Evolutionary conservation across 2,329 filamentous ascomycete species (phyloP).

Genomic region (Chaetothyriales sp.): DNA sequence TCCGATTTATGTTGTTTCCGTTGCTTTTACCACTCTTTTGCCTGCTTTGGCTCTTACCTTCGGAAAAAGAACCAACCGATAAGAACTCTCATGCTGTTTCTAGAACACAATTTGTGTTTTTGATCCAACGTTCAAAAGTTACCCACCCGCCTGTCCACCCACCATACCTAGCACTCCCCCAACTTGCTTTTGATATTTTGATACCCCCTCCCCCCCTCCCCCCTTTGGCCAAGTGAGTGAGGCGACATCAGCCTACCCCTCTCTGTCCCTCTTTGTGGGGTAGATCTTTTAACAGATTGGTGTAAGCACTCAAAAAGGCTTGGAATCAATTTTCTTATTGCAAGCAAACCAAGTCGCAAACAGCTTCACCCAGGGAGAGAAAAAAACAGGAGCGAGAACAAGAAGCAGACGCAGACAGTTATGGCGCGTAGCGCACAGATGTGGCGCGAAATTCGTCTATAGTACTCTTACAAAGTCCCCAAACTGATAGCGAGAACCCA

Average conservation of each 20-base stretch:
- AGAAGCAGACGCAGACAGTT: too few species aligned
- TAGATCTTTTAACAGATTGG: not conserved
- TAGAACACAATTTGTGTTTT: not conserved
- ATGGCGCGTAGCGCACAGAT: too few species aligned
- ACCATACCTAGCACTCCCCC: not conserved
- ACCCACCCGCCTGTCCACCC: too few species aligned
- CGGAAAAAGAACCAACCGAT: not conserved
- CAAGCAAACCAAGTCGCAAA: too few species aligned
- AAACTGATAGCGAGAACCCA: too few species aligned
- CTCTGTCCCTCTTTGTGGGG: not conserved
- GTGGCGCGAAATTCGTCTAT: too few species aligned
- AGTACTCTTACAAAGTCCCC: too few species aligned
- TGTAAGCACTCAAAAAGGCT: not conserved
- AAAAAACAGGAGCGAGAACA: too few species aligned
- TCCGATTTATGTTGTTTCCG: not conserved
- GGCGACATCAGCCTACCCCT: not conserved
- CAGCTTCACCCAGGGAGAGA: too few species aligned
- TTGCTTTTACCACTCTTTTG: not conserved
- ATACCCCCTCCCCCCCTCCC: too few species aligned
- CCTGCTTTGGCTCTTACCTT: not conserved
- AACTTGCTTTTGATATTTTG: not conserved
- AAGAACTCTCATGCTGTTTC: not conserved
- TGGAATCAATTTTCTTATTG: too few species aligned
- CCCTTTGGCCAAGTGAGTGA: not conserved
- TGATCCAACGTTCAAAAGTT: not conserved